Evolutionary conservation across 2,329 filamentous ascomycete species (phyloP).

Genomic region (Penicillium paneum): DNA sequence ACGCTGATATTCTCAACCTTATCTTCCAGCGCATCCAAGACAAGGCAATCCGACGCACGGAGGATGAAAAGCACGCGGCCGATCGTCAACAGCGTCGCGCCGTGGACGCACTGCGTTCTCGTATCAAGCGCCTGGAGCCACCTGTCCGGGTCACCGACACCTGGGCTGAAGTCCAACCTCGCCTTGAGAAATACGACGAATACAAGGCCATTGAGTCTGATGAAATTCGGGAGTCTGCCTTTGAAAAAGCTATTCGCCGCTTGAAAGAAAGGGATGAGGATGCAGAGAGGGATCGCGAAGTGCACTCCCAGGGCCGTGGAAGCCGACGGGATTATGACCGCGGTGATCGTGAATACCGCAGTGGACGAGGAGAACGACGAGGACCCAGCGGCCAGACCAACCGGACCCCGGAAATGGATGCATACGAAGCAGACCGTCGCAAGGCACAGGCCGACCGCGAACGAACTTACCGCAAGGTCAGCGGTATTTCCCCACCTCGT

Average conservation of each 20-base stretch:
- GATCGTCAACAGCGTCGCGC: conserved; percentile 84
- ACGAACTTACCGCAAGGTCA: conserved; percentile 84
- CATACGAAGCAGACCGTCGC: conserved; percentile 91
- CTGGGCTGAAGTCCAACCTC: conserved; percentile 81
- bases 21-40: conserved; percentile 87
- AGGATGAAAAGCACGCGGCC: conserved; percentile 76
- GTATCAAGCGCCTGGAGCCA: conserved; percentile 86
- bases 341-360: conserved; percentile 58
- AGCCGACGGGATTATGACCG: conserved; percentile 52
- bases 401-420: conserved; percentile 85
- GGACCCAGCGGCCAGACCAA: conserved; percentile 56
- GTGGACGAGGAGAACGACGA: conserved; percentile 40
- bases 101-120: conserved; percentile 77
- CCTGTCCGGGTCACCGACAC: conserved; percentile 73
- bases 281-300: conserved; percentile 59
- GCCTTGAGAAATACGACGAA: conserved; percentile 76
- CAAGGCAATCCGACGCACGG: conserved; percentile 75
- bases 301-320: conserved; percentile 45
- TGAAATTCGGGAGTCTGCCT: conserved; percentile 75
- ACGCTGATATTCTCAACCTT: conserved; percentile 71
- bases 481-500: conserved; percentile 53
- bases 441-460: conserved; percentile 93
- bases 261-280: conserved; percentile 91
- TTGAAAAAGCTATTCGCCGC: conserved; percentile 87
- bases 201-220: conserved; percentile 80